Percentiles rank a stretch among this genome's conserved stretches.
Conservation (phyloP, 2,329 filamentous ascomycete genomes). For the Aphanoascus verrucosus region DNA sequence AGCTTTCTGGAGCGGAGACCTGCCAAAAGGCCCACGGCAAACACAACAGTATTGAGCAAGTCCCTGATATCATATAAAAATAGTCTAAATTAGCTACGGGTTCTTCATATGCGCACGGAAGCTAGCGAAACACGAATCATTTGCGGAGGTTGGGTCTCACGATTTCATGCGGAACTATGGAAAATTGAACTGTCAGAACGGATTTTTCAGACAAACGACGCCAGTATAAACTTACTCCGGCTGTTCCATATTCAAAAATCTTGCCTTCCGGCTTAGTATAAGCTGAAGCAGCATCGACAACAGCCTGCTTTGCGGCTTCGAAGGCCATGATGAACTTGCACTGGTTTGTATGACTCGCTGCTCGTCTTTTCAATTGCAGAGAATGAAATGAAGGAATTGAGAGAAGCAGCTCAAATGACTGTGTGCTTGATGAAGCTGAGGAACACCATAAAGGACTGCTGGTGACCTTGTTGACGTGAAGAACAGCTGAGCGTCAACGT, state of each 20-base stretch:
- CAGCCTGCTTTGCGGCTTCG: slow-evolving; percentile 34
- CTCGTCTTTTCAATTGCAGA: neutral
- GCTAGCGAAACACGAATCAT: slow-evolving; percentile 17
- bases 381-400: neutral
- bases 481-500: slow-evolving; percentile 6
- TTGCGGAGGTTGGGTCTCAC: slow-evolving; percentile 36
- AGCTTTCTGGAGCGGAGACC: slow-evolving; percentile 82
- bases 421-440: neutral
- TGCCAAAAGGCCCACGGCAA: slow-evolving; percentile 81
- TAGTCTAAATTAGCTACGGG: slow-evolving; percentile 23
- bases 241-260: slow-evolving; percentile 51
- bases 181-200: slow-evolving; percentile 10
- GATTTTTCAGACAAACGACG: slow-evolving; percentile 2
- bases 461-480: slow-evolving; percentile 6
- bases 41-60: slow-evolving; percentile 82
- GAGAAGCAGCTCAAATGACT: neutral
- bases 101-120: slow-evolving; percentile 19
- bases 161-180: slow-evolving; percentile 58
- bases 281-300: slow-evolving; percentile 38
- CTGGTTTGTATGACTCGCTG: neutral
- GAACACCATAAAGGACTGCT: slow-evolving; percentile 7
- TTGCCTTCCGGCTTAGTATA: slow-evolving; percentile 41
- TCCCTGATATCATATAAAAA: slow-evolving; percentile 40
- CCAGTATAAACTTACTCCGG: slow-evolving; percentile 43
- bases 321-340: slow-evolving; percentile 31